Evolutionary conservation across 345 rosid species (phyloP).

Genomic region (Camelina laxa): DNA sequence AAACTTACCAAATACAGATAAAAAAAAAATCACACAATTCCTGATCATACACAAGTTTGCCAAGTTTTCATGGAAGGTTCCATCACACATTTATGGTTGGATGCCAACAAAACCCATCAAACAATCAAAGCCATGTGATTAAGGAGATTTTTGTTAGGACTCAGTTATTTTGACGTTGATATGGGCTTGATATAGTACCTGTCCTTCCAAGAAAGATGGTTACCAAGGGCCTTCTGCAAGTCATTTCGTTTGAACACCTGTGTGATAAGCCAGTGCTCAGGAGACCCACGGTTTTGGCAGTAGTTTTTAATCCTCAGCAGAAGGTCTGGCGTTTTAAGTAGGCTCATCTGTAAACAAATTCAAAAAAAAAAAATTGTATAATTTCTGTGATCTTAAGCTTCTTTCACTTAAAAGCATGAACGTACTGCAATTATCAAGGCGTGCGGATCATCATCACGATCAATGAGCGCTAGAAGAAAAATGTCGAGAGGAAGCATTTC

Average conservation of each 20-base stretch:
- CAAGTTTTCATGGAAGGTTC: slow-evolving; percentile 6
- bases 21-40: slow-evolving; percentile 7
- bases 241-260: slow-evolving; percentile 86
- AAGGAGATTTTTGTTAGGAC: slow-evolving; percentile 4
- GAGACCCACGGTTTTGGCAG: slow-evolving; percentile 67
- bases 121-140: slow-evolving; percentile 19
- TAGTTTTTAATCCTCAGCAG: slow-evolving; percentile 67
- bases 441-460: slow-evolving; percentile 96
- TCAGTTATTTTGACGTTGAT: slow-evolving; percentile 8
- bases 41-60: slow-evolving; percentile 12
- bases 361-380: background rate
- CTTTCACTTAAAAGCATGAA: slow-evolving; percentile 10
- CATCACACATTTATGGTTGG: slow-evolving; percentile 12
- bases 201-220: slow-evolving; percentile 99
- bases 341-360: slow-evolving; percentile 35
- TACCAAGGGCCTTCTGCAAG: slow-evolving; percentile 89
- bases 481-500: slow-evolving; percentile 96
- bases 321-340: slow-evolving; percentile 85
- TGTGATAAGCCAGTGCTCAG: slow-evolving; percentile 88
- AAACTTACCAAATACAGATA: background rate
- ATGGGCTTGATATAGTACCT: slow-evolving; percentile 54
- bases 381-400: background rate
- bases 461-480: slow-evolving; percentile 87
- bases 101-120: slow-evolving; percentile 22
- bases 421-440: slow-evolving; percentile 90